Evolutionary conservation across 768 basidiomycete genomes (phyloP), one percentile per base, ranked within the genome.

Genomic region (Krasilnikovozyma curviuscula): DNA sequence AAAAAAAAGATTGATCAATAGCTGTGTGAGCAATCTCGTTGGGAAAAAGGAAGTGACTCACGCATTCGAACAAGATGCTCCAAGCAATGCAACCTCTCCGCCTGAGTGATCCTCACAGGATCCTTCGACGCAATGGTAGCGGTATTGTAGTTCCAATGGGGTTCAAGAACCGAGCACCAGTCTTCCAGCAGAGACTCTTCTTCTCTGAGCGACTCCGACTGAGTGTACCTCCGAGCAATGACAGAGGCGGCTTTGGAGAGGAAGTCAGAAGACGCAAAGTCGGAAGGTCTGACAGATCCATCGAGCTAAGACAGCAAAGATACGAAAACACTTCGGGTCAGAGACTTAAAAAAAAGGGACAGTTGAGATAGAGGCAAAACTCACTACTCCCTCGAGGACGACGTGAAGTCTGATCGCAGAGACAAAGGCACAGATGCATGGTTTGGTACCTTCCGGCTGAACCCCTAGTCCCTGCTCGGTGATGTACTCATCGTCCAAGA

Each of bases 401-500:
- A 89, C 75, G 70, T 85, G 79, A 45, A 85, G 74, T 31, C 83
- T 73, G 51, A 89, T 62, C 6, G 75, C 71, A 25, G 73, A 70
- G 18, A 88, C 74, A 59, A 89, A 93, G 10, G 84, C 84, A 51
- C 73, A 71, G 69, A 89, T 74, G 44, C 83, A 72, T 57, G 75
- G 78, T 56, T 81, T 77, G 5, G 73, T 75, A 30, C 80, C 80
- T 3, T 72, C 68, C 2, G 83, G 77, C 42, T 84, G 83, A 2
- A 67, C 53, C 30, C 68, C 63, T 3, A 70, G 62, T 34, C 74
- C 73, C 13, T 86, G 85, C 28, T 69, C 73, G 2, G 83, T 79
- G 54, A 91, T 79, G 61, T 73, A 81, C 61, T 93, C 86, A 62
- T 93, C 88, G 60, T 89, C 88, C 18, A 88, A 75, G 18, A 81